These are phyloP conservation scores for Lipomyces sp. DNA, from an alignment of 805 yeast genomes.

Conservation along the genomic window DNA sequence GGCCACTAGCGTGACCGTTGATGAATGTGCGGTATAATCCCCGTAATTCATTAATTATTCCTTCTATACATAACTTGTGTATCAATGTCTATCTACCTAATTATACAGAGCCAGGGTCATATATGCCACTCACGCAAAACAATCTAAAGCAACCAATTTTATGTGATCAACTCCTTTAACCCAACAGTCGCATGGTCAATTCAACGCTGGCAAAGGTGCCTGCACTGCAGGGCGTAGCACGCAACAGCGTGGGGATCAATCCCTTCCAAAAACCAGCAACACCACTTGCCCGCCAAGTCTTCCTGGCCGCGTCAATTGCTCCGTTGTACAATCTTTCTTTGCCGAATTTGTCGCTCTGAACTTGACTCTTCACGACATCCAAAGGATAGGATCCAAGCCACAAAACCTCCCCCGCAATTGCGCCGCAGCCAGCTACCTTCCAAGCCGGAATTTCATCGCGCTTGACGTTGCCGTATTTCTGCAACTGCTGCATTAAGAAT, in stretches of 20 bases:
- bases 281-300: constrained; percentile 64
- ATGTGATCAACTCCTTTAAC: constrained; percentile 14
- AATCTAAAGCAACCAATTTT: neutral
- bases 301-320: constrained; percentile 61
- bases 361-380: constrained; percentile 86
- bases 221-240: constrained; percentile 98
- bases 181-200: constrained; percentile 68
- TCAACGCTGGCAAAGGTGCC: constrained; percentile 96
- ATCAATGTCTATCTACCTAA: neutral
- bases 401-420: constrained; percentile 74
- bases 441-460: constrained; percentile 84
- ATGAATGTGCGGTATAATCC: neutral
- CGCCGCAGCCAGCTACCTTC: constrained; percentile 87
- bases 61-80: neutral
- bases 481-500: constrained; percentile 49
- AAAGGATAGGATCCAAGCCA: constrained; percentile 57
- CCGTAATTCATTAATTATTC: neutral
- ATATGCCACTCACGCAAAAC: neutral
- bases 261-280: constrained; percentile 84
- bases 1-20: neutral
- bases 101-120: neutral
- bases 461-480: constrained; percentile 41
- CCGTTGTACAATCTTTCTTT: constrained; percentile 65
- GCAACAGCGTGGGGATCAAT: constrained; percentile 83
- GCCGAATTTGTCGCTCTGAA: constrained; percentile 74